Evolutionary conservation across 208 protist species (phyloP).

Genomic region (Crithidia brevicula): DNA sequence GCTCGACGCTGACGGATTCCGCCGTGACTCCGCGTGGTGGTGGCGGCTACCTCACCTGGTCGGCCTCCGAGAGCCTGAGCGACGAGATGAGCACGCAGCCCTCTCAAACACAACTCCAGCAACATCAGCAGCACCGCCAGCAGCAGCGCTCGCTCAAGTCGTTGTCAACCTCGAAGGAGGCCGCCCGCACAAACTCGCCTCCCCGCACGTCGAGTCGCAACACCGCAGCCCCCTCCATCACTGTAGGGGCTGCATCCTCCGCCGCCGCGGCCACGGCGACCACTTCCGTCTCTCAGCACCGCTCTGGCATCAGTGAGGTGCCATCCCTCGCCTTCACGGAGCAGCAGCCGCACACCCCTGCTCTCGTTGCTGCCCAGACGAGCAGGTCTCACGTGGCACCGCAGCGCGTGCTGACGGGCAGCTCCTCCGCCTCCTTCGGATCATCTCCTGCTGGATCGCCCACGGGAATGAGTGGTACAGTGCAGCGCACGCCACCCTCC

Average conservation of each 20-base stretch:
- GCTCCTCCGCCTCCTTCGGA: neutral
- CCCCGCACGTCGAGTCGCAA: too few relatives aligned
- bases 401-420: neutral
- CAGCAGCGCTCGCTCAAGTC: neutral
- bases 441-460: neutral
- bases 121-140: neutral
- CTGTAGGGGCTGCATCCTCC: too few relatives aligned
- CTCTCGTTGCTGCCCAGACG: neutral
- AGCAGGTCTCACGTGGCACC: neutral
- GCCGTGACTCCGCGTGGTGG: conserved; percentile 6
- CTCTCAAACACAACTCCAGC: neutral
- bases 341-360: neutral
- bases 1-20: conserved; percentile 18
- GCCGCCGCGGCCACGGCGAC: too few relatives aligned
- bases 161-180: too few relatives aligned
- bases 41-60: conserved; percentile 13
- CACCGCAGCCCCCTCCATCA: too few relatives aligned
- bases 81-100: conserved; percentile 7
- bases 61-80: conserved; percentile 4
- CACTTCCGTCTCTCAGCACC: too few relatives aligned
- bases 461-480: neutral
- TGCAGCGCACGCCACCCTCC: neutral
- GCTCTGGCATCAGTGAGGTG: too few relatives aligned
- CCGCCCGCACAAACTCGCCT: too few relatives aligned
- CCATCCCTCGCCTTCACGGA: too few relatives aligned